A percentile compares a stretch with the other conserved stretches of the same genome.
Evolutionary conservation across 2,329 filamentous ascomycete species (phyloP).

Genomic region (Didymella lethalis): DNA sequence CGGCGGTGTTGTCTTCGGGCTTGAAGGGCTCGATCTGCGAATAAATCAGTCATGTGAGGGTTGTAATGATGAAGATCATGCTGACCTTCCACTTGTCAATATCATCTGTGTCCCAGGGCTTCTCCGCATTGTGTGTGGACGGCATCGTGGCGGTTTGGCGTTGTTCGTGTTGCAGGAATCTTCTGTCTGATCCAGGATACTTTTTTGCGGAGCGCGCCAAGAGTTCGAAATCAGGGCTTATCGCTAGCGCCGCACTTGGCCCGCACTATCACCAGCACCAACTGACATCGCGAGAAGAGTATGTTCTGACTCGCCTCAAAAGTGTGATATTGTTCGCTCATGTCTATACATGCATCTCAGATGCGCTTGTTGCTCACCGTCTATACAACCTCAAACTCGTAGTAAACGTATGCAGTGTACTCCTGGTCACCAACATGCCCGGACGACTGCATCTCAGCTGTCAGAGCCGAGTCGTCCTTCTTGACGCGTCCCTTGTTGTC

Average conservation of each 20-base stretch:
- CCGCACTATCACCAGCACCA: background rate
- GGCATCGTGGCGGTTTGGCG: conserved; percentile 67
- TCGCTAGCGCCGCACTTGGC: conserved; percentile 6
- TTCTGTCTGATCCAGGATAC: background rate
- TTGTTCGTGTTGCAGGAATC: conserved; percentile 5
- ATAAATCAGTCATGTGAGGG: conserved; percentile 3
- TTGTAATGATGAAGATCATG: background rate
- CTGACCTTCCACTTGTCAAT: conserved; percentile 92
- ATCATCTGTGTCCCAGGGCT: conserved; percentile 85
- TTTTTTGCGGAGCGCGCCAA: conserved; percentile 20
- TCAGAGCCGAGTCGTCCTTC: conserved; percentile 83
- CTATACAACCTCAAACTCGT: conserved; percentile 79
- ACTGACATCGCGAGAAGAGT: background rate
- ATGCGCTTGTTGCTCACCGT: background rate
- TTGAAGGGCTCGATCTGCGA: conserved; percentile 79
- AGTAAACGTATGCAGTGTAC: conserved; percentile 97
- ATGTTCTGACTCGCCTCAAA: background rate
- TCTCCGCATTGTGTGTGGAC: conserved; percentile 83
- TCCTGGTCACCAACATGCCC: conserved; percentile 76
- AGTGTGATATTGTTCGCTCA: conserved; percentile 15
- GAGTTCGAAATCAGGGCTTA: conserved; percentile 2
- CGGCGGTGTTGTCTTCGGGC: conserved; percentile 81
- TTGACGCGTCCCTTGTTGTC: conserved; percentile 93
- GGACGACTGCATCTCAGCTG: conserved; percentile 83
- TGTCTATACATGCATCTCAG: conserved; percentile 19